Conservation (phyloP, 345 rosid genomes). For the Citrus glauca region DNA sequence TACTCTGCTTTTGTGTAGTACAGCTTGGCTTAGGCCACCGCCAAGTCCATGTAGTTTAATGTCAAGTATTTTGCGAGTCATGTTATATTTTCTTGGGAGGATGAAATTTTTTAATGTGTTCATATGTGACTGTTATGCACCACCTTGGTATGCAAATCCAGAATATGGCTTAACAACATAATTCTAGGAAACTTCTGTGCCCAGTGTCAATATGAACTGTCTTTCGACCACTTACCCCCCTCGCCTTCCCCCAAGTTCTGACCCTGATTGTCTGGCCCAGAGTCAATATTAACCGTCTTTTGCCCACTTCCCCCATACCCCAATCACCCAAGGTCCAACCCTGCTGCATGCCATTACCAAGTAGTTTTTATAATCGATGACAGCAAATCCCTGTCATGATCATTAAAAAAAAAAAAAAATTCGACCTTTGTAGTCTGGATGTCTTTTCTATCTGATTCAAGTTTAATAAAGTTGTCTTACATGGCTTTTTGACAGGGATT, state of each 20-base stretch:
- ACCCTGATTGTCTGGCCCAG: background rate
- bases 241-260: no score
- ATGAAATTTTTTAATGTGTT: background rate
- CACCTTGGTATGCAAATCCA: background rate
- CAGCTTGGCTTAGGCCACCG: no score
- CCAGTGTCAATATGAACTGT: no score
- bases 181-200: no score
- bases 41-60: background rate
- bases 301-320: background rate
- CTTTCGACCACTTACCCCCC: no score
- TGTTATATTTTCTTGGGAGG: background rate
- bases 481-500: slow-evolving; percentile 47
- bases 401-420: background rate
- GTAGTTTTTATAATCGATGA: background rate
- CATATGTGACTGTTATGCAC: background rate
- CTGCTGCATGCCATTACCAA: background rate
- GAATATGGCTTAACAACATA: background rate
- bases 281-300: background rate
- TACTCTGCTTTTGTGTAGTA: no score
- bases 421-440: background rate
- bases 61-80: background rate
- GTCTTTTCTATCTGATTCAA: background rate
- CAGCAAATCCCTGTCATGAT: background rate
- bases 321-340: background rate
- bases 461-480: slow-evolving; percentile 3